These are phyloP conservation scores for Xylaria sp. DNA, from an alignment of 495 filamentous ascomycete species.

Conservation along the genomic window DNA sequence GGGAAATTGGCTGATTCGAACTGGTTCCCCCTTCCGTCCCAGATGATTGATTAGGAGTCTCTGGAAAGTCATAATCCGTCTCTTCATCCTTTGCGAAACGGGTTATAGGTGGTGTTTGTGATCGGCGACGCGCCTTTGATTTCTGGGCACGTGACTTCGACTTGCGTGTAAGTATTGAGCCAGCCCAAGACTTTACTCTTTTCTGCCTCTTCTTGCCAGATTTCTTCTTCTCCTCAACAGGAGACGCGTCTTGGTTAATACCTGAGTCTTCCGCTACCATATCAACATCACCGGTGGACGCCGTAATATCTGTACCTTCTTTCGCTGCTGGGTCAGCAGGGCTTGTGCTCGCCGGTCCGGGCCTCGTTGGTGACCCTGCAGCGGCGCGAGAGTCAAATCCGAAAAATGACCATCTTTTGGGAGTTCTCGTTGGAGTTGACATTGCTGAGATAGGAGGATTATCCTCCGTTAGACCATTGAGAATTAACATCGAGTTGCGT, in stretches of 20 bases:
- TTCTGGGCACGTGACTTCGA: constrained; percentile 54
- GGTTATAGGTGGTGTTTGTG: constrained; percentile 50
- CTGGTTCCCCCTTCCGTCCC: constrained; percentile 22
- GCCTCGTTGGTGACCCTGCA: constrained; percentile 50
- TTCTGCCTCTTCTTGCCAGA: constrained; percentile 70
- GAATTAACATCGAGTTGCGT: constrained; percentile 59
- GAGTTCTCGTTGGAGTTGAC: constrained; percentile 54
- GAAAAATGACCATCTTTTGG: constrained; percentile 63
- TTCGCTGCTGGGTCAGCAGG: constrained; percentile 46
- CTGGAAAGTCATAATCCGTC: constrained; percentile 29
- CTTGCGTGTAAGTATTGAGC: constrained; percentile 76
- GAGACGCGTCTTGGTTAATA: constrained; percentile 7
- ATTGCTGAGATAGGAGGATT: constrained; percentile 40
- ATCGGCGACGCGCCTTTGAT: constrained; percentile 44
- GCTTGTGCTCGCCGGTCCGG: constrained; percentile 47
- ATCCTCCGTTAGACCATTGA: constrained; percentile 44
- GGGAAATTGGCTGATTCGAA: background rate
- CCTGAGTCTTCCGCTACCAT: background rate
- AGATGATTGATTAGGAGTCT: constrained; percentile 36
- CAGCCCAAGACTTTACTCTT: constrained; percentile 83
- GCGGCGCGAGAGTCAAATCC: constrained; percentile 53
- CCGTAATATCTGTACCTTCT: constrained; percentile 16
- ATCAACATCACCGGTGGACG: constrained; percentile 31
- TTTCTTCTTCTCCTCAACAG: constrained; percentile 51
- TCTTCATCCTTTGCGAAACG: constrained; percentile 32